Evolutionary conservation across 345 rosid species (phyloP).

Genomic region (Lumnitzera littorea): DNA sequence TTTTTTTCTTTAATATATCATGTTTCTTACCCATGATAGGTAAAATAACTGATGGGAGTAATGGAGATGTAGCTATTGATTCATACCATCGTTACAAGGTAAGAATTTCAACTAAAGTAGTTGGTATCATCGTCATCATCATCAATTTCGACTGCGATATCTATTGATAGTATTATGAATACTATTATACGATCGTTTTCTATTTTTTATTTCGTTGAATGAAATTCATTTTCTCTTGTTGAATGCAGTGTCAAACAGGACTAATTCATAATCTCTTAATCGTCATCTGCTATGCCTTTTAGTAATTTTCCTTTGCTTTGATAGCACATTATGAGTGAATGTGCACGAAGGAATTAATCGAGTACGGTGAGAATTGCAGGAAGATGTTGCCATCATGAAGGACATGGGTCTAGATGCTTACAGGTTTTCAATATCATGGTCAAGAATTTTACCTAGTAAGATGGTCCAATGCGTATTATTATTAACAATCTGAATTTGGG

Average conservation of each 20-base stretch:
- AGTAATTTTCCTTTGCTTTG: not conserved
- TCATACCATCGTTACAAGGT: constrained; percentile 57
- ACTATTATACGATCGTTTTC: not conserved
- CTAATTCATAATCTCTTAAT: no score
- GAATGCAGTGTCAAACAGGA: no score
- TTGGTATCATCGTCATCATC: no score
- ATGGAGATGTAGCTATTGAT: constrained; percentile 49
- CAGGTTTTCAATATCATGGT: constrained; percentile 41
- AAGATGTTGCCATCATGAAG: constrained; percentile 28
- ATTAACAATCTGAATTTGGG: no score
- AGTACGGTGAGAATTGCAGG: constrained; percentile 9
- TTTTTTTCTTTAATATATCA: not conserved
- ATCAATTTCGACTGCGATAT: no score
- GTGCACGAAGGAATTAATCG: no score
- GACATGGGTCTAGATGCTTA: constrained; percentile 34
- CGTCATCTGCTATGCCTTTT: not conserved
- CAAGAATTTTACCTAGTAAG: constrained; percentile 32
- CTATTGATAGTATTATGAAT: not conserved
- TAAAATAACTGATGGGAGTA: constrained; percentile 33
- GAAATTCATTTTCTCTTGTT: no score
- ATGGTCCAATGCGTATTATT: no score
- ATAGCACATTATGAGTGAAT: no score
- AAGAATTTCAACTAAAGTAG: not conserved
- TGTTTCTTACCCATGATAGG: constrained; percentile 10
- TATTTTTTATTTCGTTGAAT: not conserved